Base-by-base conservation (phyloP, 2,329 filamentous ascomycete genomes). In the Nigrospora oryzae region DNA sequence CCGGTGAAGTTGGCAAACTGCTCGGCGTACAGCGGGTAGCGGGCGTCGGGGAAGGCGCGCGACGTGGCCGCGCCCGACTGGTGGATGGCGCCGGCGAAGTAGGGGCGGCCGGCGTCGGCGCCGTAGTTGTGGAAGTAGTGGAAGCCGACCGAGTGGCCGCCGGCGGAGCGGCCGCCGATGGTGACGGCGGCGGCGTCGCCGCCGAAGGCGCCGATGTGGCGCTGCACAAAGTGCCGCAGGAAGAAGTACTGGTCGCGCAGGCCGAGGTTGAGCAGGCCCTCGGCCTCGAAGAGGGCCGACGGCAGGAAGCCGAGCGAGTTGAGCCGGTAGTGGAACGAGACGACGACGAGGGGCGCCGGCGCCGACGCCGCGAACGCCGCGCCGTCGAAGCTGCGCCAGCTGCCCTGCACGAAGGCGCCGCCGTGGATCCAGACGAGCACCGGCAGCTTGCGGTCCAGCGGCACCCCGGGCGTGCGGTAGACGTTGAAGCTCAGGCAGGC, bases 151-250 rank as follows among this genome's bases (percentile, higher is more conserved):
- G 64, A 65, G 45, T 66, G 51, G 3, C 44, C 52, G 12, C 77
- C 76, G 0, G 77, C 75, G 0, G 68, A 73, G 50, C 75, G 67
- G 0, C 77, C 76, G 53, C 66, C 67, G 30, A 79, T 68, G 0
- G 73, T 77, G 2, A 81, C 72, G n/a, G 71, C 69, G 1, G 46
- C 48, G 0, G 69, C 67, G 46, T 79, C 67, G 5, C 76, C 75
- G 4, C 75, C 75, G 45, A 80, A 79, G 11, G 60, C 56, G 32
- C 62, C 54, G 42, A 80, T 75, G 50, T 79, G 58, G n/a, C 65
- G 59, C 45, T 74, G 64, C 2, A 79, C 70, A 71, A 75, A 79
- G 53, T 69, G 52, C 50, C 51, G n/a, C 3, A 79, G 56, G 2
- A 70, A 71, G 30, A 69, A 72, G 31, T 67, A 63, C 55, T 75